phyloP scores from a whole-genome alignment of 2,329 filamentous ascomycete genomes.

The Escovopsis weberi region DNA sequence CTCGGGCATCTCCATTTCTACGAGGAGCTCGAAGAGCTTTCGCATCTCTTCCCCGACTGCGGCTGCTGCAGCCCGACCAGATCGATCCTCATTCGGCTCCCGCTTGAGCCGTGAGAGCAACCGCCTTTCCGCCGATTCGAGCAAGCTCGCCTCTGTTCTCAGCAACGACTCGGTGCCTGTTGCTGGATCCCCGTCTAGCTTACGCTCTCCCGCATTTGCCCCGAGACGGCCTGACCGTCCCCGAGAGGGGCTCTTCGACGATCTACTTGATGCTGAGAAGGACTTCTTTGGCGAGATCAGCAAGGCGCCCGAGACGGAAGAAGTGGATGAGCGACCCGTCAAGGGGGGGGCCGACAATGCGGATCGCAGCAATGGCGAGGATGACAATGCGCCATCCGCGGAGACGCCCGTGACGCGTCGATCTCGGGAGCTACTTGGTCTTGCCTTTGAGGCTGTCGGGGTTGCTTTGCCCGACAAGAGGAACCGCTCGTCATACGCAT shows the following conservation, averaged over 20 bases:
- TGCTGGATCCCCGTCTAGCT: neutral
- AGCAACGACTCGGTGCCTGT: slow-evolving; percentile 1
- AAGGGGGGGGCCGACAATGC: too few relatives aligned
- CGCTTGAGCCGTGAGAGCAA: slow-evolving; percentile 29
- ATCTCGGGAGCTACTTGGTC: neutral
- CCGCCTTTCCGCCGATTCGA: slow-evolving; percentile 14
- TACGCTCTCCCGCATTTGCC: slow-evolving; percentile 4
- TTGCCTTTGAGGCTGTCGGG: slow-evolving; percentile 3
- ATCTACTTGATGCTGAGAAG: neutral
- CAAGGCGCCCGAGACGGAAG: neutral
- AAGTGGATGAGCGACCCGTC: too few relatives aligned
- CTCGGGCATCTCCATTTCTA: slow-evolving; percentile 3
- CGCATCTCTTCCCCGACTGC: slow-evolving; percentile 2
- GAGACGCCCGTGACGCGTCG: neutral
- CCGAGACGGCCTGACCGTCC: slow-evolving; percentile 11
- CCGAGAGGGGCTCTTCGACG: slow-evolving; percentile 8
- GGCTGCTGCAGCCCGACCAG: slow-evolving; percentile 12
- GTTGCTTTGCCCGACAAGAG: neutral
- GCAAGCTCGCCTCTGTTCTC: slow-evolving; percentile 5
- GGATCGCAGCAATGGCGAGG: too few relatives aligned
- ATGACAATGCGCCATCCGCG: neutral
- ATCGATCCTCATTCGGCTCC: slow-evolving; percentile 28
- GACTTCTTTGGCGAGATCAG: neutral
- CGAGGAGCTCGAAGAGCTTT: slow-evolving; percentile 3
- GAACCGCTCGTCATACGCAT: slow-evolving; percentile 1